Base-by-base conservation (phyloP, 2,329 filamentous ascomycete species). In the Macroventuria anomochaeta region DNA sequence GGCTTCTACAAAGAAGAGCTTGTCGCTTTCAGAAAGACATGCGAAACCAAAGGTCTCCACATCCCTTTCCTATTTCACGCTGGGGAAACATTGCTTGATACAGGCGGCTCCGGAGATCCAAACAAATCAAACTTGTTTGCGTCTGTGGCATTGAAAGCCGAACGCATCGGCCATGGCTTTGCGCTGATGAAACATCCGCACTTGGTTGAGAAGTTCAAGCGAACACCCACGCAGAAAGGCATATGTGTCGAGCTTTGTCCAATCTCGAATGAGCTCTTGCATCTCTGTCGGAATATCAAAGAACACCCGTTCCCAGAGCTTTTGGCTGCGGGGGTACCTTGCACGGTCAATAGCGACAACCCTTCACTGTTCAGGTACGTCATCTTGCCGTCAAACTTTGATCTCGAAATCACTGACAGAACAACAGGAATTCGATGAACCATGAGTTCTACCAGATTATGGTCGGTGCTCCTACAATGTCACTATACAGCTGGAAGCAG, bases 401-500 rank as follows among this genome's bases (percentile, higher is more conserved):
- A n/a, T n/a, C n/a, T n/a, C n/a, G n/a, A n/a, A n/a, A n/a, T n/a
- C n/a, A n/a, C 23, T 25, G 23, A 25, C 23, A n/a, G n/a, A n/a
- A n/a, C n/a, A n/a, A n/a, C 52, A 89, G 86, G 58, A 90, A 88
- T 12, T 85, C 85, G 2, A 79, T 91, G 36, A 88, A 86, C 1
- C 87, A 91, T 60, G 89, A 92, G 66, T 91, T 91, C 67, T 91
- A 91, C 69, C 89, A 92, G 67, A 81, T 87, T 53, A 85, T 91
- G 79, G 81, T 89, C 7, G 89, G 88, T 40, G 85, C 85, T 37
- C 78, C 81, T 11, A 81, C 84, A 52, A 89, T 91, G 81, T 83
- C 80, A 15, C 72, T 92, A 0, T 84, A 84, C 58, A 88, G 88
- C 36, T 89, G 88, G 86, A 87, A 88, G 67, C 88, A 91, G 71